phyloP scores from a whole-genome alignment of 352 stramenopile species.

The Globisporangium rhizosaccharum region DNA sequence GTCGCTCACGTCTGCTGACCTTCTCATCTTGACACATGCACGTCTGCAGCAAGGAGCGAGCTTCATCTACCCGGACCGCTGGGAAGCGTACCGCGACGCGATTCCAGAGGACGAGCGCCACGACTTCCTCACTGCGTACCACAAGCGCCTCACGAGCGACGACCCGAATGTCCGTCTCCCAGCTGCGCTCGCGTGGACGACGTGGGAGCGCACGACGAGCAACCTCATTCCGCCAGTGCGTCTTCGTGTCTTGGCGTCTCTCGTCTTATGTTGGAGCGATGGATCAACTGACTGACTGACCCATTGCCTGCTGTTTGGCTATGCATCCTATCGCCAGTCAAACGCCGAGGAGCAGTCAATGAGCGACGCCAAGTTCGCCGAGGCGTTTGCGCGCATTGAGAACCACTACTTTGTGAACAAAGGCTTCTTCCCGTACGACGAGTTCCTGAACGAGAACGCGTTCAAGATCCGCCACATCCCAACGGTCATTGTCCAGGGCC shows the following conservation, averaged over 20 bases:
- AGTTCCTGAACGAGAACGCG: constrained; percentile 86
- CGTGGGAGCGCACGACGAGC: constrained; percentile 88
- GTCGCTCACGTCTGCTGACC: not conserved
- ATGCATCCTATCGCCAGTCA: constrained; percentile 13
- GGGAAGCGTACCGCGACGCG: constrained; percentile 83
- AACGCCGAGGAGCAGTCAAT: constrained; percentile 76
- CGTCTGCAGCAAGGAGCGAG: constrained; percentile 51
- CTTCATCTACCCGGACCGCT: constrained; percentile 89
- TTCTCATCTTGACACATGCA: no score
- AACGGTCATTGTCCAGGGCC: constrained; percentile 88
- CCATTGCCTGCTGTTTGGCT: not conserved
- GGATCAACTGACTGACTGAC: not conserved
- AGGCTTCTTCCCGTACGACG: constrained; percentile 85
- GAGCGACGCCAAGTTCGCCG: constrained; percentile 74
- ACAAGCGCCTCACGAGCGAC: constrained; percentile 83
- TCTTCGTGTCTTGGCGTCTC: constrained; percentile 5
- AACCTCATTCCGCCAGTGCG: constrained; percentile 69
- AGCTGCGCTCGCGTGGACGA: constrained; percentile 87
- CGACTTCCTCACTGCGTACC: constrained; percentile 83
- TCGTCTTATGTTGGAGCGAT: not conserved
- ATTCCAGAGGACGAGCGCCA: constrained; percentile 85
- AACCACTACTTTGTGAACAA: constrained; percentile 92
- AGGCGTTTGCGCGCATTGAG: constrained; percentile 91
- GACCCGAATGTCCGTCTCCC: constrained; percentile 77
- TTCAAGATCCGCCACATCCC: constrained; percentile 91